phyloP scores from a whole-genome alignment of 352 stramenopile genomes.

The Blastocystis hominis region DNA sequence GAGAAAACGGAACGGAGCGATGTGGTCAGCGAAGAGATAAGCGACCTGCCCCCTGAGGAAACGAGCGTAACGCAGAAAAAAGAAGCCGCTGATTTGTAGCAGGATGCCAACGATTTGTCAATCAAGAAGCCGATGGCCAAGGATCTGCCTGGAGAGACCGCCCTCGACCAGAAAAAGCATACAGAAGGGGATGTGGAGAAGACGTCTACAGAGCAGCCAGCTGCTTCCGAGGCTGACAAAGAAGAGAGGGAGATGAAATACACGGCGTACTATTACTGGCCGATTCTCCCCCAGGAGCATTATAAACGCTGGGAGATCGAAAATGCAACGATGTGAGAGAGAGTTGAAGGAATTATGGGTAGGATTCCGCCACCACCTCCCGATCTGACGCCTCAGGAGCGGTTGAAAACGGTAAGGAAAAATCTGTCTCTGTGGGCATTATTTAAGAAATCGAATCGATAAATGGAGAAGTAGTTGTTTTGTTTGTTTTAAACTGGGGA shows the following conservation, averaged over 20 bases:
- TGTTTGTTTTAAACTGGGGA: neutral
- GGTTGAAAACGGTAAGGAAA: neutral
- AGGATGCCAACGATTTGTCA: neutral
- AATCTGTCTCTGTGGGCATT: neutral
- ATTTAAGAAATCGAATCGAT: neutral
- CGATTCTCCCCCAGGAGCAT: neutral
- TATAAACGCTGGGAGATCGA: neutral
- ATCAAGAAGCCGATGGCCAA: neutral
- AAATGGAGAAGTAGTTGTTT: neutral
- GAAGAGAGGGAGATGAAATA: neutral
- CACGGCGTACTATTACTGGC: neutral
- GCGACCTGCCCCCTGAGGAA: neutral
- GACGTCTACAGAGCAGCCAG: neutral
- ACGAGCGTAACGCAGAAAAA: neutral
- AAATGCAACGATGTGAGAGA: neutral
- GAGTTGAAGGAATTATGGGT: neutral
- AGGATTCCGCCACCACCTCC: neutral
- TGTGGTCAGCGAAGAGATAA: neutral
- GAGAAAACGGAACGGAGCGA: neutral
- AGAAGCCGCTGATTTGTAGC: neutral
- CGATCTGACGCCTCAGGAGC: neutral
- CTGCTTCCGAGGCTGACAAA: neutral
- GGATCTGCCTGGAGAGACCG: neutral
- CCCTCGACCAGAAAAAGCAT: neutral
- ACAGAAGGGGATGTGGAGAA: neutral